Conservation (phyloP, 306 rosid genomes). For the Sechiopsis laciniata region DNA sequence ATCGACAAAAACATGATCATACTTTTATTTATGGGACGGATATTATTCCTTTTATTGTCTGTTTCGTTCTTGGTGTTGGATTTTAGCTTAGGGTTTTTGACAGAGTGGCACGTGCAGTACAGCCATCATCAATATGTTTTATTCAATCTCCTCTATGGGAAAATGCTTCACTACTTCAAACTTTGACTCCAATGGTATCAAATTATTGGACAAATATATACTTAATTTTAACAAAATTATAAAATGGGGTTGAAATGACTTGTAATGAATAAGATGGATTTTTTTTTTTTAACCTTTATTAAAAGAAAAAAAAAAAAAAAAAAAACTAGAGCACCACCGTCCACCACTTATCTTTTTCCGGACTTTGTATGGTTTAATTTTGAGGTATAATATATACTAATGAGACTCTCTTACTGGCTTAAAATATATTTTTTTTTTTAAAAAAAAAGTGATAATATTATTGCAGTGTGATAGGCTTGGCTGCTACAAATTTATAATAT, state of each 20-base stretch:
- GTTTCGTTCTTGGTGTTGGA: conserved; percentile 6
- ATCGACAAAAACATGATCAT: conserved; percentile 13
- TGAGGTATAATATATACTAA: background rate
- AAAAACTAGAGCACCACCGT: conserved; percentile 9
- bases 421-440: background rate
- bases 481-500: background rate
- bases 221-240: too few species aligned
- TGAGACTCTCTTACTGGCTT: background rate
- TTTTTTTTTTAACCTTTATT: background rate
- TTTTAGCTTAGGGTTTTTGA: conserved; percentile 1
- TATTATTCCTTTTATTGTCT: conserved; percentile 9
- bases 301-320: background rate
- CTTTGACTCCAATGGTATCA: background rate
- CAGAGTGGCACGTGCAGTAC: conserved; percentile 14
- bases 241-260: background rate
- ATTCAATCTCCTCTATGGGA: background rate
- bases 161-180: background rate
- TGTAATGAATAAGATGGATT: background rate
- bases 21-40: conserved; percentile 12
- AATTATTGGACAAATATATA: too few species aligned
- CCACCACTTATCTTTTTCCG: background rate
- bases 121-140: background rate
- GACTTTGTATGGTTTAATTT: background rate
- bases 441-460: background rate
- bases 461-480: background rate